Evolutionary conservation across 1,139 yeast species (phyloP), one percentile per base, ranked within the genome.

Genomic region (Lodderomyces jiufengensis): DNA sequence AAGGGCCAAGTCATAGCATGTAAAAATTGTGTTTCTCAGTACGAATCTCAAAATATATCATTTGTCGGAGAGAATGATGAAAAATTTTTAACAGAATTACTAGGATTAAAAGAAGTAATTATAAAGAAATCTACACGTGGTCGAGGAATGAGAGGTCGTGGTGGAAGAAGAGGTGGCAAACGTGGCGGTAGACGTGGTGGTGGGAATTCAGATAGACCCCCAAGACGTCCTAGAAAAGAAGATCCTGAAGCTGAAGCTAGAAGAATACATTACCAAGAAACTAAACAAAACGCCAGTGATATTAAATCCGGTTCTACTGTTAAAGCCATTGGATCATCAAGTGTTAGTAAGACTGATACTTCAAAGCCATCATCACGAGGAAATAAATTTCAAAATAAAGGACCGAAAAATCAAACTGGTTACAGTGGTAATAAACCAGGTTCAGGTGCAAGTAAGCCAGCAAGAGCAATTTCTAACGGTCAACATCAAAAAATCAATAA

Each of bases 1-100:
- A 43, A 39, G 12, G 41, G 42, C 9, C 59, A 55, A 34, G 39
- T 51, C 4, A 60, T 76, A 2, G 51, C 63, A 5, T 76, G 83
- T 47, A 52, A 53, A 24, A 53, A 53, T 13, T 77, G 83, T 51
- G 42, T 70, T 29, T 55, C 54, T 6, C 52, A 58, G 14, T 50
- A 51, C 18, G 46, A 51, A 2, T 37, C 48, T 3, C 39, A 26
- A 27, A 39, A 41, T 2, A 41, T 49, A 4, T 43, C 50, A 7
- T 66, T 66, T 44, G 60, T 66, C 2, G 66, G 73, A 39, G 81
- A 76, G 47, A 57, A 60, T 27, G 72, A 70, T 39, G 78, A 73
- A 15, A 59, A 50, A 13, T 78, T 78, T 43, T 53, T 78, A 22
- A 67, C 61, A 33, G 70, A 63, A 25, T 57, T 73, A 24, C 55